These are phyloP conservation scores for Camillea tinctor DNA, from an alignment of 2,329 filamentous ascomycete species.

Conservation along the genomic window DNA sequence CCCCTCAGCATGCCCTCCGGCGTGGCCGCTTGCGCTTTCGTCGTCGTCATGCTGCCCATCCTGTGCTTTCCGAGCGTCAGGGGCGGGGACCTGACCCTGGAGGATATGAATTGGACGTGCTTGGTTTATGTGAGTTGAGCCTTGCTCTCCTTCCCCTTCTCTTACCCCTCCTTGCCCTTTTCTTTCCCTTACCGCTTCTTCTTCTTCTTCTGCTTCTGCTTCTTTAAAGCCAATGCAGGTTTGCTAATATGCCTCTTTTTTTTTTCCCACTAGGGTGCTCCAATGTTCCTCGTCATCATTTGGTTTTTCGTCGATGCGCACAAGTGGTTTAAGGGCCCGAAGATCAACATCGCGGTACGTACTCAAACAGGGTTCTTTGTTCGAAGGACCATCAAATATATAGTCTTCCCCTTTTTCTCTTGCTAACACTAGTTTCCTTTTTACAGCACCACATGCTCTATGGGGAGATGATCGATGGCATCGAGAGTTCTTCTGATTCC, in stretches of 20 bases:
- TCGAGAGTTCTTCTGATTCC: conserved; percentile 4
- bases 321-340: conserved; percentile 70
- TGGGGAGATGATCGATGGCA: conserved; percentile 21
- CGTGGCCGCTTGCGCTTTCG: conserved; percentile 55
- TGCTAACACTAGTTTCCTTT: neutral
- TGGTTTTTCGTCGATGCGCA: conserved; percentile 65
- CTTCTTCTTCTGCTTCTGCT: too few species aligned
- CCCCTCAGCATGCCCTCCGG: conserved; percentile 58
- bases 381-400: too few species aligned
- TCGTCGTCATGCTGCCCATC: conserved; percentile 66
- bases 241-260: neutral
- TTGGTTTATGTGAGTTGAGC: conserved; percentile 48
- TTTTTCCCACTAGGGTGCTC: conserved; percentile 46
- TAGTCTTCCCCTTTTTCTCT: neutral
- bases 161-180: neutral
- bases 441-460: conserved; percentile 27
- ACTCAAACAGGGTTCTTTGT: neutral
- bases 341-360: conserved; percentile 58
- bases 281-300: conserved; percentile 56
- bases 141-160: neutral
- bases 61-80: conserved; percentile 62
- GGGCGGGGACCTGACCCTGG: conserved; percentile 49
- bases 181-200: neutral
- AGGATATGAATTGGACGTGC: conserved; percentile 67
- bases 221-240: too few species aligned